A percentile compares a stretch with the other conserved stretches of the same genome.
phyloP scores from a whole-genome alignment of 179 eudicot species.

The Spergularia azorica region DNA sequence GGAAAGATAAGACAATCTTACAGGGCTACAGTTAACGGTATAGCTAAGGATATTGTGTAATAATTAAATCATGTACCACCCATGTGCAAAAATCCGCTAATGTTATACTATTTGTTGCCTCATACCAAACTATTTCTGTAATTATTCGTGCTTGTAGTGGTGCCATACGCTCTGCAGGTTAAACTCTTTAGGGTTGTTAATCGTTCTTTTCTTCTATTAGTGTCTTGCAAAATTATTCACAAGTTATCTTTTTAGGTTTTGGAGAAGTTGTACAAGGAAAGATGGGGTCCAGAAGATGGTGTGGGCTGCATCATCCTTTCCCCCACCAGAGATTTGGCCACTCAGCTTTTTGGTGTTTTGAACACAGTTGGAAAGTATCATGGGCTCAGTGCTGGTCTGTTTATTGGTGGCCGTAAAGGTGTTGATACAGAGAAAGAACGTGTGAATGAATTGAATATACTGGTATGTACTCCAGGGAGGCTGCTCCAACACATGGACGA shows the following conservation, averaged over 20 bases:
- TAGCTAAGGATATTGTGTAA: background rate
- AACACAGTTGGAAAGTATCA: slow-evolving; percentile 79
- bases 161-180: background rate
- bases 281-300: slow-evolving; percentile 92
- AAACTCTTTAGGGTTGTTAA: background rate
- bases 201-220: background rate
- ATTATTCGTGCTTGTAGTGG: background rate
- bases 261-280: slow-evolving; percentile 70
- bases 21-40: no score
- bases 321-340: slow-evolving; percentile 87
- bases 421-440: slow-evolving; percentile 78
- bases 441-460: slow-evolving; percentile 74
- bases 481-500: slow-evolving; percentile 95
- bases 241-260: slow-evolving; percentile 45
- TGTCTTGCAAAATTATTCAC: slow-evolving; percentile 1
- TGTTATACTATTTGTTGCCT: no score
- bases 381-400: slow-evolving; percentile 84
- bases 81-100: background rate
- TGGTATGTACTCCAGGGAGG: slow-evolving; percentile 93
- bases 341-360: slow-evolving; percentile 75
- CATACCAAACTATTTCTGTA: background rate
- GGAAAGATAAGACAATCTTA: background rate
- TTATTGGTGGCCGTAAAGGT: slow-evolving; percentile 88
- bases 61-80: background rate
- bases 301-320: slow-evolving; percentile 90